Evolutionary conservation across 2,329 filamentous ascomycete genomes (phyloP), one percentile per base, ranked within the genome.

Genomic region (Nannizzia gypsea): DNA sequence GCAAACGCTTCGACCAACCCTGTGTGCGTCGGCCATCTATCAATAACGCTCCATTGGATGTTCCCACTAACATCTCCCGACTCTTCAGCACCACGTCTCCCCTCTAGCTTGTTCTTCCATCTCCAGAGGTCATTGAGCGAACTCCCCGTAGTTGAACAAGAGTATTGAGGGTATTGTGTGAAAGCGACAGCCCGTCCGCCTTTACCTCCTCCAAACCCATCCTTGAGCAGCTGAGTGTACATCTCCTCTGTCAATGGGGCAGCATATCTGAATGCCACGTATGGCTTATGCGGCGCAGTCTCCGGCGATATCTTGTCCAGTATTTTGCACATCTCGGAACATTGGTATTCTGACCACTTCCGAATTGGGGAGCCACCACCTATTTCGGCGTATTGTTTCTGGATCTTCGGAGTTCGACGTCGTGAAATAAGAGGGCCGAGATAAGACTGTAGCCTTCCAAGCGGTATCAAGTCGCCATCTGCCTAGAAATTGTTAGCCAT

Each of bases 61-160:
- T 85, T 79, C 15, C 50, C 50, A 4, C 50, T 54, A 6, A 28
- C 17, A 54, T 54, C 50, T 11, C 91, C 91, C 40, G 83, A 77
- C 0, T 77, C 73, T 26, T 81, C 77, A 6, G 70, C 72, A 34
- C 78, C 77, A 48, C 80, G 78, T 73, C 89, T 90, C 42, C 89
- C 89, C 73, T 97, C 91, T 58, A 99, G 76, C 63, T 76, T 80
- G 69, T 90, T 88, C 64, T 91, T 83, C 90, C 91, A 96, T 76
- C 95, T 96, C 93, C 93, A 99, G 38, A 99, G 77, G 76, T 99
- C 93, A 69, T 99, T 99, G 60, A 99, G 76, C 63, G 90, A 96
- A 73, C 90, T 96, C 22, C 93, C 93, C 0, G 93, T 99, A 1
- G 93, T 99, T 20, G 90, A 96, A 77, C 95, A 99, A 20, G 90